phyloP scores from a whole-genome alignment of 176 grass and related monocot genomes.

The bread wheat (Triticum aestivum) region DNA sequence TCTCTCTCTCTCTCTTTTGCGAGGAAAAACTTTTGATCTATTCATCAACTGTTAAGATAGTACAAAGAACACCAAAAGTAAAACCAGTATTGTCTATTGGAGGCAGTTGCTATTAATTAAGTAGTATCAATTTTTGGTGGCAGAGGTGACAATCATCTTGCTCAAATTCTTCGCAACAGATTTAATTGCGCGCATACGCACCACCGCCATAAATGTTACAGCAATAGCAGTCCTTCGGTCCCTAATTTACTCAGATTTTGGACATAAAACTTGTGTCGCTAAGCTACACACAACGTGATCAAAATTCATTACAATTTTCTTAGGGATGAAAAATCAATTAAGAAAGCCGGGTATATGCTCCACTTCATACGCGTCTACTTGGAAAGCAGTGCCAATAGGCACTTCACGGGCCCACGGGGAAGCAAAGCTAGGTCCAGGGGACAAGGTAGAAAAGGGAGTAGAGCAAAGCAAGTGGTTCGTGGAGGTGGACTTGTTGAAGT shows the following conservation, averaged over 20 bases:
- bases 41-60: too few species aligned
- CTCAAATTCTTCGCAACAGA: not conserved
- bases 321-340: not conserved
- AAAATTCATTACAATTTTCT: not conserved
- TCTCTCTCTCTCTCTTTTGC: too few species aligned
- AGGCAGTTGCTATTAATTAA: not conserved
- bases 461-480: not conserved
- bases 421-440: not conserved
- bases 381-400: not conserved
- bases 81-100: not conserved
- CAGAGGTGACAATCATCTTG: not conserved
- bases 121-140: not conserved
- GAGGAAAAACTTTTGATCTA: too few species aligned
- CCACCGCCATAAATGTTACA: not conserved
- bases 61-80: too few species aligned
- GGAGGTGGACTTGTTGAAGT: conserved; percentile 40
- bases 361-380: not conserved
- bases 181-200: not conserved
- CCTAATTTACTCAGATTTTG: not conserved
- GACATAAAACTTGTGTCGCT: not conserved
- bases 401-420: not conserved
- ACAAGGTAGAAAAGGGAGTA: not conserved
- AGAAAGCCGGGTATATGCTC: not conserved
- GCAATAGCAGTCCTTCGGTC: too few species aligned
- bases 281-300: not conserved